Evolutionary conservation across 2,329 filamentous ascomycete species (phyloP).

Genomic region (Exophiala sideris): DNA sequence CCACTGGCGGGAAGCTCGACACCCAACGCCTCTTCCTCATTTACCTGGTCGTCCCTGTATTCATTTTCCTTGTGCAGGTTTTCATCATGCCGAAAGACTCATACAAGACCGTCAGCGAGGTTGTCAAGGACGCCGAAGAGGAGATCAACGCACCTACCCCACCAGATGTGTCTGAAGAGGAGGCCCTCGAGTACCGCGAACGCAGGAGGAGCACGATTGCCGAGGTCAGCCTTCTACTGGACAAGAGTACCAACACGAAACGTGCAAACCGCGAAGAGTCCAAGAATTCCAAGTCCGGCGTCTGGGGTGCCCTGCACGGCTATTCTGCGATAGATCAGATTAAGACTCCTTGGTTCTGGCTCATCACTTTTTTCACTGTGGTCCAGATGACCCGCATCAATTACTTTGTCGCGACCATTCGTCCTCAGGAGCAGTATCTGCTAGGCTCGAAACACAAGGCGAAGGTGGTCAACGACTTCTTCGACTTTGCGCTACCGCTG

Average conservation of each 20-base stretch:
- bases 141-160: conserved; percentile 36
- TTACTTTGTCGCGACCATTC: conserved; percentile 85
- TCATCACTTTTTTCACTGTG: conserved; percentile 78
- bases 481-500: conserved; percentile 78
- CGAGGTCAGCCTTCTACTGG: conserved; percentile 71
- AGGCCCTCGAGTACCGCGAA: conserved; percentile 44
- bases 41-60: conserved; percentile 67
- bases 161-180: conserved; percentile 57
- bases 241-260: conserved; percentile 61
- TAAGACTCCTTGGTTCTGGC: conserved; percentile 74
- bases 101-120: conserved; percentile 81
- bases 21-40: conserved; percentile 66
- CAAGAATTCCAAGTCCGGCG: conserved; percentile 67
- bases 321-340: conserved; percentile 70
- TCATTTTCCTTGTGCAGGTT: conserved; percentile 65
- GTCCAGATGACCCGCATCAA: conserved; percentile 80
- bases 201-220: conserved; percentile 61
- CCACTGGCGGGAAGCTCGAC: conserved; percentile 55
- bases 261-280: conserved; percentile 59
- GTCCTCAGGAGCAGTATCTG: conserved; percentile 75
- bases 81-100: conserved; percentile 70
- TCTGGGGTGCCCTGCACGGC: conserved; percentile 83
- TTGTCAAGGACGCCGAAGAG: conserved; percentile 68
- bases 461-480: conserved; percentile 72
- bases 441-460: conserved; percentile 62